Evolutionary conservation across 257 asterid genomes (phyloP), one percentile per base, ranked within the genome.

Genomic region (Solanum rostratum): DNA sequence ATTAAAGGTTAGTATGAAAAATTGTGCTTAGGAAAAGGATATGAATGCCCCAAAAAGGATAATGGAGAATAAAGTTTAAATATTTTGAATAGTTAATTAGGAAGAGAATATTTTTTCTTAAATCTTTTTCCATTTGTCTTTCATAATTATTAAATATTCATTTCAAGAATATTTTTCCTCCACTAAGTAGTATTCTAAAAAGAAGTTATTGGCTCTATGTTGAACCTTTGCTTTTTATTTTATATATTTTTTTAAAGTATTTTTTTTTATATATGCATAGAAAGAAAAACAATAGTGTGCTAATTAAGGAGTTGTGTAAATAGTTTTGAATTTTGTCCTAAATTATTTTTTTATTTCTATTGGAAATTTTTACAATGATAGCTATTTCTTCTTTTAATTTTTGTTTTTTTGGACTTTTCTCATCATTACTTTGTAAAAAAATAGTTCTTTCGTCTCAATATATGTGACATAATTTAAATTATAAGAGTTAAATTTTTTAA

Each of bases 101-200:
- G 4, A 66, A 37, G 27, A 8, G 1, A 24, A 24, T 14, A 5
- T 49, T 18, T 46, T 39, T 71, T 29, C 29, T 46, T 12, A 52
- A 8, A 15, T 30, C 12, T n/a, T 39, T 33, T 50, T 30, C n/a
- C 57, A 83, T 80, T 78, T 74, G 16, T 18, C 60, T 33, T 54
- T 59, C 59, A 52, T 80, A 74, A 65, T 86, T 54, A 30, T 49
- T 50, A 27, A 43, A 46, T 29, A 83, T 71, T 80, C 63, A 88
- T 53, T 85, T 83, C 30, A 65, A 52, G 84, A 70, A 83, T 53
- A 76, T 62, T 20, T 39, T 60, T 43, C 39, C 39, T 86, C 81
- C 81, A 60, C 69, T 87, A 91, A 63, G 39, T 29, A 60, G 93
- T 92, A 91, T 88, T 91, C 89, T 81, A 86, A 71, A 24, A 46